A percentile compares a stretch with the other conserved stretches of the same genome.
Conservation (phyloP, 164 flowering plant genomes). For the Berberis thunbergii region DNA sequence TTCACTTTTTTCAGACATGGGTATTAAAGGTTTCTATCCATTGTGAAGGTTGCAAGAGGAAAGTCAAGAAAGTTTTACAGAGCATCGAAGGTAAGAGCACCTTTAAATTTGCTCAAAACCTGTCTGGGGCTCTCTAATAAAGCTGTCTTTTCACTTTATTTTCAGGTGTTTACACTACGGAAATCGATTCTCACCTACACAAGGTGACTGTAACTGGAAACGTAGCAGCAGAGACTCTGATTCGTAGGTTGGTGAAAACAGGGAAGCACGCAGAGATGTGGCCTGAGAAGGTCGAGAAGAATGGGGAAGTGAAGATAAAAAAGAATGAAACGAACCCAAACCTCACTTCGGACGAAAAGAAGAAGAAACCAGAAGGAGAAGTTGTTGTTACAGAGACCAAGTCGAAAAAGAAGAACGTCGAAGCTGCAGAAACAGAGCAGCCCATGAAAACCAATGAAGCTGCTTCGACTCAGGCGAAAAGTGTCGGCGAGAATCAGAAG, state of each 20-base stretch:
- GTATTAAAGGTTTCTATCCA: conserved; percentile 47
- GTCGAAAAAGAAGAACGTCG: not conserved
- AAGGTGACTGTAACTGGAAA: conserved; percentile 55
- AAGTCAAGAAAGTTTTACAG: conserved; percentile 40
- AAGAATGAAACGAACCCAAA: conserved; percentile 17
- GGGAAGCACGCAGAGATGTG: conserved; percentile 55
- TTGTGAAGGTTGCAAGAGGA: conserved; percentile 52
- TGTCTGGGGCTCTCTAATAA: not conserved
- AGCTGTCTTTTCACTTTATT: not conserved
- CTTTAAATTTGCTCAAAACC: not conserved
- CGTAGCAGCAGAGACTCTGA: conserved; percentile 39
- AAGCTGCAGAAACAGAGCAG: not conserved
- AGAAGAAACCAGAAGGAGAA: conserved; percentile 1
- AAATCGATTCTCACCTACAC: conserved; percentile 41
- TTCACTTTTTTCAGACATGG: conserved; percentile 33
- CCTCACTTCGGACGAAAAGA: conserved; percentile 4
- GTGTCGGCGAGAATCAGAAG: not conserved
- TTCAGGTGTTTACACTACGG: conserved; percentile 42
- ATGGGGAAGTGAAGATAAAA: conserved; percentile 16
- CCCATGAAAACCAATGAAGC: not conserved
- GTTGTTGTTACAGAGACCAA: not conserved
- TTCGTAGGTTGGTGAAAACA: conserved; percentile 38
- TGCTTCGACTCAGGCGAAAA: not conserved
- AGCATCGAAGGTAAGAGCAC: conserved; percentile 34
- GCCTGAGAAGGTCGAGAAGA: conserved; percentile 29